Percentiles rank a stretch among this genome's conserved stretches.
phyloP scores from a whole-genome alignment of 768 basidiomycete genomes.

The Lentinula edodes region DNA sequence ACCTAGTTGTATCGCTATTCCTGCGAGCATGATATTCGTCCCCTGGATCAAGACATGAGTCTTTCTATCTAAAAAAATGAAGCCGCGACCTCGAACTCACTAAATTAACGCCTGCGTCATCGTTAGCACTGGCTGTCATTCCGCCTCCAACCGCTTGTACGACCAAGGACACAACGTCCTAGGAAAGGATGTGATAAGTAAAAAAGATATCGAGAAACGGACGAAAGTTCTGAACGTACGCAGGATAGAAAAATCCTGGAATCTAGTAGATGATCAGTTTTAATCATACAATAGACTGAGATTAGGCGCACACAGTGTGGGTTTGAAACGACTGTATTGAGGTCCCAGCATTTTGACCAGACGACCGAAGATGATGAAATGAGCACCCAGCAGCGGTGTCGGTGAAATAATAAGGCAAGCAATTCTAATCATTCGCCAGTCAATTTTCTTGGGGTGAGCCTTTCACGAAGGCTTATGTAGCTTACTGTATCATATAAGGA shows the following conservation, averaged over 20 bases:
- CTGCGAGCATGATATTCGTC: conserved; percentile 45
- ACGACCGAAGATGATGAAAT: conserved; percentile 51
- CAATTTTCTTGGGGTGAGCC: background rate
- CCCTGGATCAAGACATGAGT: conserved; percentile 25
- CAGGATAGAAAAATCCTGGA: conserved; percentile 36
- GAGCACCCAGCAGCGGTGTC: conserved; percentile 52
- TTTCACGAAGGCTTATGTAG: too few species aligned
- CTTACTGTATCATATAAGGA: conserved; percentile 42
- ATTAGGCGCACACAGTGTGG: conserved; percentile 33
- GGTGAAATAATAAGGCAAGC: conserved; percentile 49
- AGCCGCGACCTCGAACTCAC: background rate
- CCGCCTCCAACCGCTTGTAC: conserved; percentile 56
- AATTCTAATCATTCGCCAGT: conserved; percentile 28
- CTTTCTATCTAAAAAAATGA: conserved; percentile 1
- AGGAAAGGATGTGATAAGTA: background rate
- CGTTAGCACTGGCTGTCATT: conserved; percentile 28
- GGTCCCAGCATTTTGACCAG: conserved; percentile 39
- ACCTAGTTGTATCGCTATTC: conserved; percentile 45
- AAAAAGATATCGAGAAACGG: too few species aligned
- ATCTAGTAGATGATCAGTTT: conserved; percentile 22
- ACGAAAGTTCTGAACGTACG: conserved; percentile 10
- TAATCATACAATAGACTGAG: background rate
- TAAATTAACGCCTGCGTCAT: background rate
- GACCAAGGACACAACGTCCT: conserved; percentile 46
- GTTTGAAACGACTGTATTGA: conserved; percentile 39